Evolutionary conservation across 2,329 filamentous ascomycete species (phyloP), one percentile per base, ranked within the genome.

Genomic region (Pseudogymnoascus sp.): DNA sequence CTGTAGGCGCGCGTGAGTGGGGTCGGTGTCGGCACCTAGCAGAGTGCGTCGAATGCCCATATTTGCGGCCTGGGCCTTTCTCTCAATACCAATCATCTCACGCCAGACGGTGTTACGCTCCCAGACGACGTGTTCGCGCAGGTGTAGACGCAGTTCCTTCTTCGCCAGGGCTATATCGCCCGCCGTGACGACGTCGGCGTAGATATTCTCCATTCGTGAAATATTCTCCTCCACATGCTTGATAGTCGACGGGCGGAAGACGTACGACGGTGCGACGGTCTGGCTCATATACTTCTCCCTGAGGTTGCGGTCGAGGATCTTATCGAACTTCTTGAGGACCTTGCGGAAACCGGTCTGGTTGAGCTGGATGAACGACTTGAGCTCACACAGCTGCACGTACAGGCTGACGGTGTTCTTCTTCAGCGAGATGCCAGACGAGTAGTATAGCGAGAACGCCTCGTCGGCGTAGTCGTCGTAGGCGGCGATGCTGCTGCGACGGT

Each of bases 41-140:
- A 97, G 79, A 0, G 90, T 89, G 64, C 88, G 84, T 19, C 83
- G 76, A 57, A 89, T 77, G 39, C 94, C 94, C 65, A 99, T 81
- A 66, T 92, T 94, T 7, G 92, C 92, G 7, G 94, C 95, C 74
- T 97, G 92, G 1, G 90, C 90, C 70, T 95, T 92, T 19, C 94
- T 82, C 76, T 99, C 95, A 66, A 99, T 92, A 59, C 92, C 94
- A 71, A 99, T 99, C 83, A 99, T 94, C 68, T 99, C 94, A 74
- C 95, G 81, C 94, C 94, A 99, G 15, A 99, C 94, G 0, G 94
- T 99, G 71, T 99, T 99, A 61, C 94, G 83, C 73, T 99, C 95
- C 95, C 94, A 99, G 0, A 97, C 92, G 18, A 99, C 92, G 72
- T 99, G 94, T 74, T 99, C 95, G 61, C 94, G 81, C 23, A 99